Conservation (phyloP, 352 stramenopile genomes). For the Pythium aristosporum region DNA sequence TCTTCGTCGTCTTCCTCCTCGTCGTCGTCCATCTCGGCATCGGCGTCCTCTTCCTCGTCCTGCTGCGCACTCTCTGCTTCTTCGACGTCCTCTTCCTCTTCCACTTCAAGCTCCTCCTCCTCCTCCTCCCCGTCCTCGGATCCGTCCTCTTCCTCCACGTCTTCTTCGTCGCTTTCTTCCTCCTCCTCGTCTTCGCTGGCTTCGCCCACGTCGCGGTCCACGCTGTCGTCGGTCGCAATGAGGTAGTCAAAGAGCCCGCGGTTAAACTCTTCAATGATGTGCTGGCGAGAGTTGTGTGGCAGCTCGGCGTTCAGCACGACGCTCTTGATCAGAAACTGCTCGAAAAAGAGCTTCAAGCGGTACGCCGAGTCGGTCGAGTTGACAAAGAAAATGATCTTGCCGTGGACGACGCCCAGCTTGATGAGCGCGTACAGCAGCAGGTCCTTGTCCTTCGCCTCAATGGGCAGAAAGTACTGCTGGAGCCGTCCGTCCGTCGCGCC, state of each 20-base stretch:
- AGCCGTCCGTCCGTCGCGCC: slow-evolving; percentile 88
- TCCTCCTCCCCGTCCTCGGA: slow-evolving; percentile 44
- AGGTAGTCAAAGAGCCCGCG: slow-evolving; percentile 98
- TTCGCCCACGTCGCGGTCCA: slow-evolving; percentile 83
- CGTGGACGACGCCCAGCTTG: slow-evolving; percentile 96
- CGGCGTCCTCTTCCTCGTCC: slow-evolving; percentile 62
- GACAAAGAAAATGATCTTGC: slow-evolving; percentile 99
- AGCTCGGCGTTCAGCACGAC: slow-evolving; percentile 99
- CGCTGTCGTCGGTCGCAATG: slow-evolving; percentile 97
- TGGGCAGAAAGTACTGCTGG: slow-evolving; percentile 95
- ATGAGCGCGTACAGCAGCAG: slow-evolving; percentile 98
- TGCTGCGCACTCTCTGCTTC: slow-evolving; percentile 12
- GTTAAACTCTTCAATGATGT: slow-evolving; percentile 96
- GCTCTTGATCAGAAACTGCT: slow-evolving; percentile 98
- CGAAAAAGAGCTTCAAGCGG: slow-evolving; percentile 98
- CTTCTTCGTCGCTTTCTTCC: slow-evolving; percentile 64
- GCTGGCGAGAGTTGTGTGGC: slow-evolving; percentile 95
- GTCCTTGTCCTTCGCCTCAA: slow-evolving; percentile 92
- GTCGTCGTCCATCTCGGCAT: slow-evolving; percentile 73
- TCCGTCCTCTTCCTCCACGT: slow-evolving; percentile 41
- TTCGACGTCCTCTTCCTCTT: slow-evolving; percentile 35
- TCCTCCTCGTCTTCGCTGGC: slow-evolving; percentile 68
- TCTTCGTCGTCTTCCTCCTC: slow-evolving; percentile 37
- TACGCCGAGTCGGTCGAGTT: slow-evolving; percentile 96
- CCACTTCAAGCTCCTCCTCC: slow-evolving; percentile 38